A percentile compares a stretch with the other conserved stretches of the same genome.
phyloP scores from a whole-genome alignment of 1,284 basidiomycete genomes.

The Pterulicium gracile region DNA sequence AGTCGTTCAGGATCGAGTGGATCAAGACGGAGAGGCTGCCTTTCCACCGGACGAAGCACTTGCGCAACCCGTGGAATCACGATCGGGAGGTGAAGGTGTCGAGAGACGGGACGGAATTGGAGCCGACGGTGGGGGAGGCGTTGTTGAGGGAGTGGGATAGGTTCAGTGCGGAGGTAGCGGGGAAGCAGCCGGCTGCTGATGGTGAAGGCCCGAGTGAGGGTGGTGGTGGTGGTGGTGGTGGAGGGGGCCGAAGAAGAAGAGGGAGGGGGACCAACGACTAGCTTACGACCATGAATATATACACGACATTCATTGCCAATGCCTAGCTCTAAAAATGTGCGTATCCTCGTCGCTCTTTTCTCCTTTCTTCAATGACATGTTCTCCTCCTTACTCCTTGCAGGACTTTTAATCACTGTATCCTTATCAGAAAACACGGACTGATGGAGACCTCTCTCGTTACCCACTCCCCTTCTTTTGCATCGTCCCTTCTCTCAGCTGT shows the following conservation, averaged over 20 bases:
- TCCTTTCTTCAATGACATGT: neutral
- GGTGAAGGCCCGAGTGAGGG: slow-evolving; percentile 1
- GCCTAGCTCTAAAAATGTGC: neutral
- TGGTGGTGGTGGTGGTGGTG: neutral
- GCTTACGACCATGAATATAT: neutral
- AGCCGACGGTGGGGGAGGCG: slow-evolving; percentile 66
- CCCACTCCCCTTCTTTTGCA: neutral
- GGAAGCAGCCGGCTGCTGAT: slow-evolving; percentile 4
- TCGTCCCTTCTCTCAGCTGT: too few relatives aligned
- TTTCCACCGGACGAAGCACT: slow-evolving; percentile 67
- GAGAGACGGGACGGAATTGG: slow-evolving; percentile 86
- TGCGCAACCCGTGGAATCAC: slow-evolving; percentile 91
- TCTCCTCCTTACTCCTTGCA: neutral
- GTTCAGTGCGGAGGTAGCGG: slow-evolving; percentile 14
- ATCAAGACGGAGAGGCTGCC: slow-evolving; percentile 64
- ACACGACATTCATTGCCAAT: neutral
- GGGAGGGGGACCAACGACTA: neutral
- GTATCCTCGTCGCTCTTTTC: neutral
- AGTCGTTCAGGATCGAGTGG: slow-evolving; percentile 83
- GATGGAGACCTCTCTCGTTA: too few relatives aligned
- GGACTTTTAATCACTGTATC: neutral
- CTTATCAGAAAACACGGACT: neutral
- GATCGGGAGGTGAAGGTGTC: slow-evolving; percentile 88
- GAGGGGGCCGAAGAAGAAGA: neutral
- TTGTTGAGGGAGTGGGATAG: slow-evolving; percentile 72